phyloP scores from a whole-genome alignment of 257 asterid species.

The Mitragyna speciosa region DNA sequence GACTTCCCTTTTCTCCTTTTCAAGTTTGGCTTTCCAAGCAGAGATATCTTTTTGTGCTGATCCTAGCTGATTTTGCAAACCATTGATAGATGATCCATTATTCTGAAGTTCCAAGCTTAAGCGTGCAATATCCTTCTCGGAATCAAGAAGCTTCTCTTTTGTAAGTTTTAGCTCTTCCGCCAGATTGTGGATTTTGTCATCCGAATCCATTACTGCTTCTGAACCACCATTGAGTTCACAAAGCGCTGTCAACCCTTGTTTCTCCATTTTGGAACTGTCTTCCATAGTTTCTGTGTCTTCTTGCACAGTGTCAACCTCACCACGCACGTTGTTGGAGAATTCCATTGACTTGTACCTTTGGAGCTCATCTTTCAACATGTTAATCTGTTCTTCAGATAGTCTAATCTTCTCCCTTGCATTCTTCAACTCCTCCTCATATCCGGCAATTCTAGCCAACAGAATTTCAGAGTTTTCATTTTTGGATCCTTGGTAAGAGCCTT shows the following conservation, averaged over 20 bases:
- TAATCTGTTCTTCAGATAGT: constrained; percentile 58
- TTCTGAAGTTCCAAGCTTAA: constrained; percentile 47
- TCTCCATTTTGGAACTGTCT: constrained; percentile 9
- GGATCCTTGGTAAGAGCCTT: constrained; percentile 26
- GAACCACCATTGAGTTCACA: constrained; percentile 25
- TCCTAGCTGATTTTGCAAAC: constrained; percentile 58
- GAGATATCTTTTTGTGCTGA: constrained; percentile 55
- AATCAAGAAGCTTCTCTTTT: constrained; percentile 47
- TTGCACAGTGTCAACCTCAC: constrained; percentile 11
- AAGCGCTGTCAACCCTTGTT: constrained; percentile 10
- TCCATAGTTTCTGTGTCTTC: constrained; percentile 18
- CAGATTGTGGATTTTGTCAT: constrained; percentile 37
- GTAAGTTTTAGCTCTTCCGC: constrained; percentile 49
- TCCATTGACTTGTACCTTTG: constrained; percentile 45
- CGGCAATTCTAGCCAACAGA: constrained; percentile 41
- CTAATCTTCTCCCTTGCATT: constrained; percentile 49
- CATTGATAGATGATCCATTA: constrained; percentile 37
- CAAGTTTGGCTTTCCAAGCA: constrained; percentile 53
- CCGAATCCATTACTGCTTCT: constrained; percentile 30
- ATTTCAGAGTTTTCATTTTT: constrained; percentile 30
- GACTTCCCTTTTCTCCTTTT: constrained; percentile 65
- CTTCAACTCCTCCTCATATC: constrained; percentile 62
- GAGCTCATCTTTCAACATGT: constrained; percentile 54
- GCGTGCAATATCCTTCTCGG: constrained; percentile 50
- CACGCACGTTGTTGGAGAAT: constrained; percentile 6